These are phyloP conservation scores for Ziziphus jujuba DNA, from an alignment of 306 rosid species.

Conservation along the genomic window DNA sequence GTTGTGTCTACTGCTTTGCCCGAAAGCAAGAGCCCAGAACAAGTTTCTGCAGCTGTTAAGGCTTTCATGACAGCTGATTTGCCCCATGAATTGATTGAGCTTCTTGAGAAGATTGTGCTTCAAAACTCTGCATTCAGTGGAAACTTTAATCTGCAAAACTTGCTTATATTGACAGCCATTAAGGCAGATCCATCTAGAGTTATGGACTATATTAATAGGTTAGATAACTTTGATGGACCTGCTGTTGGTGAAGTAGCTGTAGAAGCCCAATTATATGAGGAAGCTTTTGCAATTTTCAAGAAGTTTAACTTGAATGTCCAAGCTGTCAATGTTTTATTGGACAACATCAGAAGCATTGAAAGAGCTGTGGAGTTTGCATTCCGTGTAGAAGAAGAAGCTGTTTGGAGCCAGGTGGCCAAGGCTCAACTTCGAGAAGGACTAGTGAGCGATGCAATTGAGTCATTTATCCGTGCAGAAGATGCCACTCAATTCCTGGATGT, in stretches of 20 bases:
- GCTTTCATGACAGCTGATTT: conserved; percentile 99
- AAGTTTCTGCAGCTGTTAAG: conserved; percentile 98
- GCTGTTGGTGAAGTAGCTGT: conserved; percentile 97
- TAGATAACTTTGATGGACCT: conserved; percentile 98
- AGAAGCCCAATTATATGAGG: conserved; percentile 90
- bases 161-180: conserved; percentile 92
- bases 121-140: conserved; percentile 99
- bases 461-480: conserved; percentile 95
- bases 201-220: conserved; percentile 92
- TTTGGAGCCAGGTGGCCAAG: conserved; percentile 99
- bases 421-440: conserved; percentile 96
- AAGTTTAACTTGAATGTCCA: conserved; percentile 98
- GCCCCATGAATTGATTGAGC: conserved; percentile 98
- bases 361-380: conserved; percentile 98
- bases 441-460: conserved; percentile 98
- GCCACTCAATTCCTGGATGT: conserved; percentile 93
- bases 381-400: conserved; percentile 99
- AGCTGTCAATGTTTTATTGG: conserved; percentile 92
- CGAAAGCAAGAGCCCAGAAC: conserved; percentile 99
- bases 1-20: conserved; percentile 98
- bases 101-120: conserved; percentile 98
- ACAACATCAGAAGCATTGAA: conserved; percentile 82
- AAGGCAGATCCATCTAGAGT: conserved; percentile 99
- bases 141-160: conserved; percentile 95
- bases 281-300: conserved; percentile 93